Base-by-base conservation (phyloP, 441 rosid genomes). In the Macaranga tanarius region DNA sequence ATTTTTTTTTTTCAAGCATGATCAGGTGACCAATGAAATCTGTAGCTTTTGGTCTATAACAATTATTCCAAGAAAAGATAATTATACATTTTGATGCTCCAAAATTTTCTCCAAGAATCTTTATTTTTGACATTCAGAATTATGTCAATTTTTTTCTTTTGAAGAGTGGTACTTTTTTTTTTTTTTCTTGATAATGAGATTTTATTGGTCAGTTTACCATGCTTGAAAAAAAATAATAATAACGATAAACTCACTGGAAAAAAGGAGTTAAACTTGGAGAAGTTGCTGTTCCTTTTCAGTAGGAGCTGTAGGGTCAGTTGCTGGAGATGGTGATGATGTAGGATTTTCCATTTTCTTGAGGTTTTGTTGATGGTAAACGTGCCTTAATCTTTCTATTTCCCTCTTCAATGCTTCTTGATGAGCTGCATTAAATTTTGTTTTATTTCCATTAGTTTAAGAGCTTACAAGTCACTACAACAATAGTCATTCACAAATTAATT, bases 331-430 rank as follows among this genome's bases (percentile, higher is more conserved):
- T 10, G 81, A 59, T 51, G 74, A 67, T 57, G 72, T 76, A 40
- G 68, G 74, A 38, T 80, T 75, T 47, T 84, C 94, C 84, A 79
- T 86, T 56, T 86, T 88, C 82, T 86, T 81, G 20, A 86, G 76
- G 74, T 81, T 89, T 34, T 87, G 89, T 72, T 86, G 90, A 45
- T 87, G 91, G 73, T 91, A 88, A 11, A 89, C 92, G 77, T 89
- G 98, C 82, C 95, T 84, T 76, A 93, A 64, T 78, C 98, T 88
- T 84, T 89, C 95, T 86, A 93, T 93, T 83, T 93, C 98, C 81
- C 91, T 88, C 90, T 86, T 93, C 83, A 93, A 70, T 52, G 97
- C 98, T 79, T 87, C 98, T 79, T 93, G 97, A 79, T 89, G 97
- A 74, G 97, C 98, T 93, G 91, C 79, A 83, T 42, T n/a, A n/a